Percentiles rank a stretch among this genome's conserved stretches.
phyloP scores from a whole-genome alignment of 2,329 filamentous ascomycete genomes.

The Sarocladium kiliense region DNA sequence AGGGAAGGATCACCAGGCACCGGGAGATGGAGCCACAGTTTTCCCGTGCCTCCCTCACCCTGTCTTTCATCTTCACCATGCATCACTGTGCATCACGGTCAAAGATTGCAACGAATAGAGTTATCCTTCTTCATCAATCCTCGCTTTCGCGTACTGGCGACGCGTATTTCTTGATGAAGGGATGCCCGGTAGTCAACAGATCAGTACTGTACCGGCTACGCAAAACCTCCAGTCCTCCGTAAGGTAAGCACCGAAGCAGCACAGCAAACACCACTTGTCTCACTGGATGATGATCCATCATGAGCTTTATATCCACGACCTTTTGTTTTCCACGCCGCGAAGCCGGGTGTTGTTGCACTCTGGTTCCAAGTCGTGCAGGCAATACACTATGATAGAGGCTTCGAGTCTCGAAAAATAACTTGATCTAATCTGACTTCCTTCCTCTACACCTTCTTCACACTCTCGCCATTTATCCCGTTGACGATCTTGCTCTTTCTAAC shows the following conservation, averaged over 20 bases:
- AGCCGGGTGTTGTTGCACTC: constrained; percentile 37
- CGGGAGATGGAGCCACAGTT: too few relatives aligned
- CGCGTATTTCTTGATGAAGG: too few relatives aligned
- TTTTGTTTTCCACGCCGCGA: constrained; percentile 22
- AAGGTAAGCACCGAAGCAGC: background rate
- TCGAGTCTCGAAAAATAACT: constrained; percentile 11
- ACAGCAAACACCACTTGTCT: background rate
- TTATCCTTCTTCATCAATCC: too few relatives aligned
- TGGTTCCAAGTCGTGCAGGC: background rate
- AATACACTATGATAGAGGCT: constrained; percentile 1
- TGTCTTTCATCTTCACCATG: background rate
- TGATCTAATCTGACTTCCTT: constrained; percentile 13
- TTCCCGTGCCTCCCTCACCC: too few relatives aligned
- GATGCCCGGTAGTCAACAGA: too few relatives aligned
- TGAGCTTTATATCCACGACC: background rate
- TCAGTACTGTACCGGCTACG: too few relatives aligned
- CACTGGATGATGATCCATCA: constrained; percentile 5
- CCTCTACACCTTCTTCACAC: constrained; percentile 9
- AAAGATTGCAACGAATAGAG: background rate
- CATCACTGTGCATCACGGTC: background rate
- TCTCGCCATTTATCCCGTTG: background rate
- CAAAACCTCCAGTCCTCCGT: background rate
- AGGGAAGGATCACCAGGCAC: too few relatives aligned
- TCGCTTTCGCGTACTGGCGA: too few relatives aligned
- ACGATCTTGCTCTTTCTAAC: constrained; percentile 27